phyloP scores from a whole-genome alignment of 2,329 filamentous ascomycete species.

The Pleoardoris graminearum region DNA sequence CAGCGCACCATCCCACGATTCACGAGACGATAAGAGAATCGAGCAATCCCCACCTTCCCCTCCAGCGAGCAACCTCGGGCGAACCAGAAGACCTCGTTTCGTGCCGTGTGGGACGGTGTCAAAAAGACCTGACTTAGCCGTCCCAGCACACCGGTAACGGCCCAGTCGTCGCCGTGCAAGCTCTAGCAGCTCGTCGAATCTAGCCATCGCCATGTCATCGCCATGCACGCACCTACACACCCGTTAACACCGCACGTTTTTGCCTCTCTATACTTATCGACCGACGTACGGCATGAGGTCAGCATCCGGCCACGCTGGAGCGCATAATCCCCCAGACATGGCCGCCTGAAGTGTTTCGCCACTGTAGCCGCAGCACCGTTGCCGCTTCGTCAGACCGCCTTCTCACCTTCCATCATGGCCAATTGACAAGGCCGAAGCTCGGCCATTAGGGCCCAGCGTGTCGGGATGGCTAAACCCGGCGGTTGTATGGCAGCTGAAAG shows the following conservation, averaged over 20 bases:
- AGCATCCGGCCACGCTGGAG: neutral
- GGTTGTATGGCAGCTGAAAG: neutral
- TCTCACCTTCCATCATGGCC: neutral
- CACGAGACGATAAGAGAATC: neutral
- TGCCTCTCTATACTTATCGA: slow-evolving; percentile 4
- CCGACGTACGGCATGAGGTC: too few relatives aligned
- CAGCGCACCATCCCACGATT: neutral
- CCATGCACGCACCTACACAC: neutral
- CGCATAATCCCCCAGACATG: too few relatives aligned
- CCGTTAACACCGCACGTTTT: neutral
- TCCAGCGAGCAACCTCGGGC: too few relatives aligned
- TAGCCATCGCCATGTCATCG: neutral
- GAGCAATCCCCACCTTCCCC: neutral
- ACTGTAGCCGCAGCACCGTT: neutral
- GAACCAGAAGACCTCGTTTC: neutral
- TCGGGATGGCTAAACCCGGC: slow-evolving; percentile 1
- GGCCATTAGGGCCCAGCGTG: neutral
- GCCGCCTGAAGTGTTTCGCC: too few relatives aligned
- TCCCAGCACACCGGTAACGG: neutral
- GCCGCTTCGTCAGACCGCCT: slow-evolving; percentile 11
- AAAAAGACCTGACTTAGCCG: neutral
- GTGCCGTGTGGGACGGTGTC: neutral
- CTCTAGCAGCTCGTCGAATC: neutral
- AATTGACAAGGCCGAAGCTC: neutral
- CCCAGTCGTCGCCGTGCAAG: neutral